Base-by-base conservation (phyloP, 306 rosid genomes). In the Cyclanthera cordifolia region DNA sequence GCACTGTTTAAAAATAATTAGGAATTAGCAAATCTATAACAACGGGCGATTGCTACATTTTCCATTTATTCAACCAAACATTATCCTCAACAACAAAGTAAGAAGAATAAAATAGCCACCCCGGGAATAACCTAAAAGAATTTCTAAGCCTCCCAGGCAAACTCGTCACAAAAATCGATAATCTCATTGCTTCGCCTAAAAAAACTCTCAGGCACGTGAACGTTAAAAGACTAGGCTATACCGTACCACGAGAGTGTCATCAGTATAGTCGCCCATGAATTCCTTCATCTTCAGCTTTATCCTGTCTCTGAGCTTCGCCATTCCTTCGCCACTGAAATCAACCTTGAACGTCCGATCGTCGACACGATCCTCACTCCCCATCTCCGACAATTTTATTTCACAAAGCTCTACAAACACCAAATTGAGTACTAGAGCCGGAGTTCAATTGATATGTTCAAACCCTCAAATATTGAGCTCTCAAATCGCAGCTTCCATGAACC, bases 241-340 rank as follows among this genome's bases (percentile, higher is more conserved):
- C 64, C 88, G 73, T 94, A 94, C 99, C 91, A 90, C 99, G 43
- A 94, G 97, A 77, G 88, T 82, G 76, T 94, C 97, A 54, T 94
- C 97, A 11, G 97, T 85, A 80, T 90, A 94, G 73, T 93, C 99
- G 30, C 97, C 97, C 91, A 88, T 94, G 70, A 85, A 86, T 76
- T 94, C 97, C 87, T 86, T 88, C 16, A 94, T 93, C 80, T 94
- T 94, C 66, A 86, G 95, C 73, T 47, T 84, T 51, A 94, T 87
- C 67, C 61, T 72, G 50, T 85, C 90, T 74, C 84, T 81, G 69
- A 94, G 72, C 82, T 71, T 88, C 25, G 37, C 47, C 21, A 63
- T 86, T 20, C 96, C 96, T 4, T 85, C 88, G 32, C 54, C 81
- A 19, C 82, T 77, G 67, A 94, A 85, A 73, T 88, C 75, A 20